phyloP scores from a whole-genome alignment of 768 basidiomycete genomes.

The Filobasidium floriforme region DNA sequence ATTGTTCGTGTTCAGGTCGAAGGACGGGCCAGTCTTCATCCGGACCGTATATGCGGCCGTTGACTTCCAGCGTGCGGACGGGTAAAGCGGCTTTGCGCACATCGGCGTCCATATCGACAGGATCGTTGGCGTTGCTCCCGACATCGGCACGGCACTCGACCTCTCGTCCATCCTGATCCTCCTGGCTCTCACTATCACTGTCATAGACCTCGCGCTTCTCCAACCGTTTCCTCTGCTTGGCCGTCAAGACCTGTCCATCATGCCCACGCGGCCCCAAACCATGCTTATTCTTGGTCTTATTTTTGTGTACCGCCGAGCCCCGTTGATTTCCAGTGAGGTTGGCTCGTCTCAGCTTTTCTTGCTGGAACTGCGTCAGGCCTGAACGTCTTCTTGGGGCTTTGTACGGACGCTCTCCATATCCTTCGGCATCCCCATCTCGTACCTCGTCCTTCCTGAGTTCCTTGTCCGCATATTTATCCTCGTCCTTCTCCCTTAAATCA shows the following conservation, averaged over 20 bases:
- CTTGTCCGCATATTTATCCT: background rate
- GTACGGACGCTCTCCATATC: background rate
- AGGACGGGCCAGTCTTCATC: constrained; percentile 1
- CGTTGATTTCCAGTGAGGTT: too few species aligned
- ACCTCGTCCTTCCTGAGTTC: background rate
- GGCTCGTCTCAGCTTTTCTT: too few species aligned
- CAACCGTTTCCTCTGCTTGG: constrained; percentile 1
- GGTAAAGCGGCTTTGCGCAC: background rate
- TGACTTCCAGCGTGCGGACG: background rate
- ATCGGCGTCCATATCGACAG: too few species aligned
- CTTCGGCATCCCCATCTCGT: background rate
- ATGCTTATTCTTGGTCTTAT: too few species aligned
- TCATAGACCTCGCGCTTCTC: constrained; percentile 1
- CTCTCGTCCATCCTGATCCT: background rate
- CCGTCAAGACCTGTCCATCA: background rate
- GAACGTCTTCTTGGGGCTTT: background rate
- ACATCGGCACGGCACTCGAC: background rate
- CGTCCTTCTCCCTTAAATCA: background rate
- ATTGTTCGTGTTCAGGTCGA: background rate
- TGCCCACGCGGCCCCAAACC: background rate
- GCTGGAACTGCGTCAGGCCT: too few species aligned
- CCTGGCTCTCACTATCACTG: constrained; percentile 1
- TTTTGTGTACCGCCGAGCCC: background rate
- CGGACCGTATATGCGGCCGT: background rate
- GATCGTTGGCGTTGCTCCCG: too few species aligned